These are phyloP conservation scores for Thraustochytrium striatum DNA, from an alignment of 352 stramenopile genomes.

Conservation along the genomic window DNA sequence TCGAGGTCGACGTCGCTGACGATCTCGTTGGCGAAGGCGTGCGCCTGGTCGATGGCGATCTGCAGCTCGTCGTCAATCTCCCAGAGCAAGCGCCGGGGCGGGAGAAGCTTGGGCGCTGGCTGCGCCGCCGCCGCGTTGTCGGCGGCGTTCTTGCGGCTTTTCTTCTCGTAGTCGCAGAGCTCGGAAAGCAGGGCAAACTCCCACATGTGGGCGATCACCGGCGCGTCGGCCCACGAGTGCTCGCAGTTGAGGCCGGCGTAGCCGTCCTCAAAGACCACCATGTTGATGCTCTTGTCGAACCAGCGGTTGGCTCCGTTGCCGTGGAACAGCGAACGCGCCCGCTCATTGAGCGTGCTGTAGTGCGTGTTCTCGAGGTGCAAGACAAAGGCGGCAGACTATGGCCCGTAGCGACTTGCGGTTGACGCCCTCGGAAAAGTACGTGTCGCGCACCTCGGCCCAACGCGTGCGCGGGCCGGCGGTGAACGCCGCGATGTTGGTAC, in stretches of 20 bases:
- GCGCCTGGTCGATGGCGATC: conserved; percentile 76
- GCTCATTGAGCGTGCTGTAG: conserved; percentile 54
- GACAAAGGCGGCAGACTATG: conserved; percentile 86
- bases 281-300: conserved; percentile 96
- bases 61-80: conserved; percentile 59
- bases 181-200: conserved; percentile 60
- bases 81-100: conserved; percentile 48
- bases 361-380: conserved; percentile 80
- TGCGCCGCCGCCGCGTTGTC: neutral
- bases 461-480: conserved; percentile 72
- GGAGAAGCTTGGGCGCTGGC: conserved; percentile 53
- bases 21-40: conserved; percentile 54
- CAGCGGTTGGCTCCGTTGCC: conserved; percentile 88
- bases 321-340: conserved; percentile 66
- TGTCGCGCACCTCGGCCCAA: conserved; percentile 78
- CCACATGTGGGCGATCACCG: conserved; percentile 85
- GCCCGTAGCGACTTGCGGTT: conserved; percentile 85
- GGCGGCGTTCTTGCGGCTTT: neutral
- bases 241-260: conserved; percentile 88
- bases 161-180: neutral
- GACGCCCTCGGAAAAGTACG: conserved; percentile 74
- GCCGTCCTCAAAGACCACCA: conserved; percentile 91
- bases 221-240: conserved; percentile 84
- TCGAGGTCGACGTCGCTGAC: conserved; percentile 83
- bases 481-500: conserved; percentile 64